Base-by-base conservation (phyloP, 257 asterid species). In the Cordia subcordata region DNA sequence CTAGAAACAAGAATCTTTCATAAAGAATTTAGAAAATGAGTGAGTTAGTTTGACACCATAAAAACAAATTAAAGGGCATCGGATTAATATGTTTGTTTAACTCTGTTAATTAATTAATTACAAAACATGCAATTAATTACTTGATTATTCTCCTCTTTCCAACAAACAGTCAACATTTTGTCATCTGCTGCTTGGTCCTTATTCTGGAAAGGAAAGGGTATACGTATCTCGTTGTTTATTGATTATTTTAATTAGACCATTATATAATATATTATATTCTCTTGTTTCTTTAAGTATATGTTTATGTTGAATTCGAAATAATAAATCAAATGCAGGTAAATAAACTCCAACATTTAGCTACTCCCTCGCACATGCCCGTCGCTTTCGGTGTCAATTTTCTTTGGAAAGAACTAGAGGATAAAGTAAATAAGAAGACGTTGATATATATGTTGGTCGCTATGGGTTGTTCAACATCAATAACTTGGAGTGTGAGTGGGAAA, bases 341-440 rank as follows among this genome's bases (percentile, higher is more conserved):
- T 66, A 42, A 19, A 19, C 38, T 47, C 60, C 59, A 57, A 66
- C 73, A 75, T 60, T 61, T 57, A 51, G 69, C 56, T 22, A 55
- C 58, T 66, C 42, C 55, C 13, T 39, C 23, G 73, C 86, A 85
- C 90, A 85, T 82, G 90, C 60, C 77, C 62, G 77, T 85, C 85
- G 60, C 79, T 75, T 75, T 82, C 88, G 9, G 59, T 18, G 58
- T 63, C 65, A 53, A 54, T 19, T 52, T 64, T 64, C 1, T 53
- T 16, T 53, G 33, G n/a, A 11, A 18, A n/a, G 22, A 16, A 56
- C 46, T 18, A 20, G 17, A 19, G 47, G 52, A 14, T 22, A 58
- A 47, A 46, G 38, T 39, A 49, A 57, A 8, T 23, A 15, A 10
- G 16, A 49, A n/a, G 37, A n/a, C 3, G 50, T 20, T 42, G n/a